Conservation (phyloP, 257 asterid species). For the Parsonsia alboflavescens region DNA sequence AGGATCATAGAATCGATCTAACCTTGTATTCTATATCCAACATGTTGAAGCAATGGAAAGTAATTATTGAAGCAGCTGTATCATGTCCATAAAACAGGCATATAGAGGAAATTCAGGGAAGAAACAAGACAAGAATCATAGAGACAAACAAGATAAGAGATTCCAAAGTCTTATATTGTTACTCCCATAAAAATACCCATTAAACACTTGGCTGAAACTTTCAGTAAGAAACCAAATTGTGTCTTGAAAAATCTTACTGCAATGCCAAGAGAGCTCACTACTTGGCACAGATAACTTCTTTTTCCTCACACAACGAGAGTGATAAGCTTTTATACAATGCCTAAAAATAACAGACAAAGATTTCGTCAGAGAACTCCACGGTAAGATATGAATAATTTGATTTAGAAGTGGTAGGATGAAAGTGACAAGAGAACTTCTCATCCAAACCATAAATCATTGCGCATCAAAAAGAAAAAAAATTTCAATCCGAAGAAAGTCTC, state of each 20-base stretch:
- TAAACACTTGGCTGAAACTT: no score
- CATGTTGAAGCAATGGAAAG: not conserved
- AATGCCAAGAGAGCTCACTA: not conserved
- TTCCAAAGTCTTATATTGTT: not conserved
- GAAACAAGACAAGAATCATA: not conserved
- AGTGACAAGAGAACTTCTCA: no score
- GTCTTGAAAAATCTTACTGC: not conserved
- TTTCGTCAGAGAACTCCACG: not conserved
- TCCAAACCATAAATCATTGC: no score
- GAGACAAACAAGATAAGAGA: not conserved
- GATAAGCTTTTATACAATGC: not conserved
- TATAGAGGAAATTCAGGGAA: not conserved
- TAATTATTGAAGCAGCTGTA: not conserved
- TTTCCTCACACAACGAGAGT: not conserved
- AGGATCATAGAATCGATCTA: not conserved
- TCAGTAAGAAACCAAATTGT: not conserved
- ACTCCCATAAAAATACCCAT: not conserved
- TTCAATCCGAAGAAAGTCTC: no score
- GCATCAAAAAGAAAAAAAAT: no score
- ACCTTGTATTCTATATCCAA: not conserved
- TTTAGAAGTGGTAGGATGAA: no score
- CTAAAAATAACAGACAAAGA: not conserved
- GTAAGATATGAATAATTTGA: not conserved
- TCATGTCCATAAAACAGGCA: not conserved
- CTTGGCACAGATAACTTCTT: not conserved